Evolutionary conservation across 148 eudicot genomes (phyloP).

Genomic region (Camellia japonica): DNA sequence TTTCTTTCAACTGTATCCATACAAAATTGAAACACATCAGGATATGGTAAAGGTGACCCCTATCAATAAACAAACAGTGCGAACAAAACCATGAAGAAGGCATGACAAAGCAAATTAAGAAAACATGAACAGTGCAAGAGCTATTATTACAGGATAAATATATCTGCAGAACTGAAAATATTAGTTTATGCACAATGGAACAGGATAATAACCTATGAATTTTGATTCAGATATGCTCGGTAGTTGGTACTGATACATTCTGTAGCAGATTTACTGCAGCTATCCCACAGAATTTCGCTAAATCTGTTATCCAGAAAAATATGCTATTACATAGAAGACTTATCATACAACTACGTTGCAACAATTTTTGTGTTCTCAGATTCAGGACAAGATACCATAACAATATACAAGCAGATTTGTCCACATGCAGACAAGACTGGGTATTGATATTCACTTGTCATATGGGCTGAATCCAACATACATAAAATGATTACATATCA

Average conservation of each 20-base stretch:
- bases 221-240: neutral
- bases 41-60: neutral
- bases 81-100: neutral
- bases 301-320: neutral
- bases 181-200: neutral
- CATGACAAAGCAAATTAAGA: neutral
- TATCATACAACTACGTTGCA: neutral
- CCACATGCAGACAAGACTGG: neutral
- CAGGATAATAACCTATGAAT: neutral
- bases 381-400: neutral
- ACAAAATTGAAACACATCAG: neutral
- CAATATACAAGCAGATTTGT: neutral
- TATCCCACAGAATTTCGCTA: neutral
- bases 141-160: neutral
- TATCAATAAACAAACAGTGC: neutral
- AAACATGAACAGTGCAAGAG: neutral
- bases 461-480: neutral
- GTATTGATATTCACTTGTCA: neutral
- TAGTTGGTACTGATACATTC: neutral
- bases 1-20: constrained; percentile 69
- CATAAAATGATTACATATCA: neutral
- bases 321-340: neutral
- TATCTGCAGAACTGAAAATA: neutral
- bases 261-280: neutral
- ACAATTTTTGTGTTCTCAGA: neutral